These are phyloP conservation scores for Betula pendula DNA, from an alignment of 306 rosid genomes.

Conservation along the genomic window DNA sequence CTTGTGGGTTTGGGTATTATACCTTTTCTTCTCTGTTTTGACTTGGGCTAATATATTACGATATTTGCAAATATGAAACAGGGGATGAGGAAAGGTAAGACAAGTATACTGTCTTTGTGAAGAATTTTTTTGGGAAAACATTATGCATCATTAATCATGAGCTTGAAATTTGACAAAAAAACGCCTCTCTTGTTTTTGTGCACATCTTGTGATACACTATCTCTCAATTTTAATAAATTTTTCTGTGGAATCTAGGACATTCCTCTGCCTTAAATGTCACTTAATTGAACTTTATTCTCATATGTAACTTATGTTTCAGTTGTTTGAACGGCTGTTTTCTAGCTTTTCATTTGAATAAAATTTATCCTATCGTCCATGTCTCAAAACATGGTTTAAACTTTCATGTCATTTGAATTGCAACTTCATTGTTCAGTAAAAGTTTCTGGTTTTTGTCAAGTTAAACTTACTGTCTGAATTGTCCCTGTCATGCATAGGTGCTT, in stretches of 20 bases:
- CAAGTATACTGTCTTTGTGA: background rate
- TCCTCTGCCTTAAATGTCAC: background rate
- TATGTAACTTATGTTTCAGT: background rate
- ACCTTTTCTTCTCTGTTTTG: conserved; percentile 24
- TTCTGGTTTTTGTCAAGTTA: background rate
- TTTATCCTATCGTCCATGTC: background rate
- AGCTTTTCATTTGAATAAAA: background rate
- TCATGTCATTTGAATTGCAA: conserved; percentile 1
- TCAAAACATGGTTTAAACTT: background rate
- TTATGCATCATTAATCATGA: background rate
- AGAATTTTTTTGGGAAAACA: background rate
- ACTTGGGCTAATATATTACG: background rate
- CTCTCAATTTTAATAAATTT: background rate
- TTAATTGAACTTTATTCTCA: background rate
- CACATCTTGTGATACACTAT: background rate
- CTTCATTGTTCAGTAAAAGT: background rate
- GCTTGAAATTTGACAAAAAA: conserved; percentile 3
- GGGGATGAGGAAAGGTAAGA: background rate
- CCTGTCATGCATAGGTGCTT: conserved; percentile 60
- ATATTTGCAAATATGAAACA: conserved; percentile 5
- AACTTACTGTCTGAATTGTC: background rate
- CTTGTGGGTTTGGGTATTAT: conserved; percentile 25
- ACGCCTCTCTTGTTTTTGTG: background rate
- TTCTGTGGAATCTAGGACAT: background rate
- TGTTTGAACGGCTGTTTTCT: background rate